Conservation (phyloP, 768 basidiomycete genomes). For the Asterophora lycoperdoides region DNA sequence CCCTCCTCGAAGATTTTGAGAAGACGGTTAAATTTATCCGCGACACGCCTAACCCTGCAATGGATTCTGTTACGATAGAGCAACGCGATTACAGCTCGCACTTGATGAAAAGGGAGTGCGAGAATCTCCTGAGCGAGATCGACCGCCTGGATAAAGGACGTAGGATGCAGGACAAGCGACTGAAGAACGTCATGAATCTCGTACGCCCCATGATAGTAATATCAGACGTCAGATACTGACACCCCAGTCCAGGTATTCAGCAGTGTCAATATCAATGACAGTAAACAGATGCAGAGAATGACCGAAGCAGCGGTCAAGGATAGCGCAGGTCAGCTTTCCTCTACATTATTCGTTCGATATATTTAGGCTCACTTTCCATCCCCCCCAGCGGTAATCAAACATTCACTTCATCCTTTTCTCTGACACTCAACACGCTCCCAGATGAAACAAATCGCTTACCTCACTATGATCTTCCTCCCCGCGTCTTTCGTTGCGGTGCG, state of each 20-base stretch:
- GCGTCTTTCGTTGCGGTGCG: slow-evolving; percentile 49
- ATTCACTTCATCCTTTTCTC: not conserved
- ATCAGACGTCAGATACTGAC: not conserved
- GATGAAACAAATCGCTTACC: slow-evolving; percentile 59
- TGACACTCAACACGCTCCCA: slow-evolving; percentile 10
- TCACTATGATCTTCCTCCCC: slow-evolving; percentile 60
- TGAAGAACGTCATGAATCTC: slow-evolving; percentile 51
- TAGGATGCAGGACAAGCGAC: slow-evolving; percentile 42
- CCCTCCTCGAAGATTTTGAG: slow-evolving; percentile 50
- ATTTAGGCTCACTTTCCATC: not conserved
- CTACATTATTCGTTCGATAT: not conserved
- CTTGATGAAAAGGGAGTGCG: slow-evolving; percentile 44
- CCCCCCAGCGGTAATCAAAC: slow-evolving; percentile 19
- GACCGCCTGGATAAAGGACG: slow-evolving; percentile 38
- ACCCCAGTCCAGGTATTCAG: slow-evolving; percentile 45
- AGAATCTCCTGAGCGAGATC: slow-evolving; percentile 47
- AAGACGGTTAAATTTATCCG: slow-evolving; percentile 47
- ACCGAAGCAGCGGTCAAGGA: slow-evolving; percentile 49
- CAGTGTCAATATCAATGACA: slow-evolving; percentile 55
- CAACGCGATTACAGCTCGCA: slow-evolving; percentile 26
- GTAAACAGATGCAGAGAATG: slow-evolving; percentile 45
- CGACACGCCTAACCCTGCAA: slow-evolving; percentile 43
- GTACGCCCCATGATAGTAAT: slow-evolving; percentile 24
- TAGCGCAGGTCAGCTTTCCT: slow-evolving; percentile 38
- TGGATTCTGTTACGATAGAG: slow-evolving; percentile 31